These are phyloP conservation scores for Thozetella sp. DNA, from an alignment of 495 filamentous ascomycete species.

Conservation along the genomic window DNA sequence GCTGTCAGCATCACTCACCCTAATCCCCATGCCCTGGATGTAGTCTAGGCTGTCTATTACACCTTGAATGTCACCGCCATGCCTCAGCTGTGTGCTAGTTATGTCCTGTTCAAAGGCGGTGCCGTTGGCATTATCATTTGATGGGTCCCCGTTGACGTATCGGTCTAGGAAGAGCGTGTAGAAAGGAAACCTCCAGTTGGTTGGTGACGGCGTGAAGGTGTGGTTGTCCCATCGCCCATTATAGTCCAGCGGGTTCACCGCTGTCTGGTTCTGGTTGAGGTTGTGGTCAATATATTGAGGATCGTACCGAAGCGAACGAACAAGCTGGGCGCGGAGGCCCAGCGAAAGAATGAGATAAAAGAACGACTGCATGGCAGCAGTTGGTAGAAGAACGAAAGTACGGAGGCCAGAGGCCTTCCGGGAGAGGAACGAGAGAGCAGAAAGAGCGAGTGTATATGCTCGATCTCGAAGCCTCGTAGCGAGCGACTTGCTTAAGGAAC, in stretches of 20 bases:
- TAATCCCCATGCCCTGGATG: conserved; percentile 75
- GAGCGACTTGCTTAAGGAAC: neutral
- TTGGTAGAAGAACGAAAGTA: neutral
- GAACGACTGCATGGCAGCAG: neutral
- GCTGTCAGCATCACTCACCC: conserved; percentile 27
- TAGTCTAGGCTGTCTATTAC: conserved; percentile 71
- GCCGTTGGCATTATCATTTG: conserved; percentile 71
- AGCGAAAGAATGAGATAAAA: neutral
- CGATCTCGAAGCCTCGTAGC: neutral
- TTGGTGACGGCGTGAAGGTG: conserved; percentile 57
- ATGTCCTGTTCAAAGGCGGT: conserved; percentile 72
- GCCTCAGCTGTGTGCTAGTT: conserved; percentile 70
- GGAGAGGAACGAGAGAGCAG: neutral
- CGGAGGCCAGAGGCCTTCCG: neutral
- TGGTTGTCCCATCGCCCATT: conserved; percentile 60
- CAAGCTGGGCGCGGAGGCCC: conserved; percentile 9
- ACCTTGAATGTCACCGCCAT: conserved; percentile 71
- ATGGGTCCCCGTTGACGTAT: conserved; percentile 72
- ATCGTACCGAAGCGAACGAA: conserved; percentile 55
- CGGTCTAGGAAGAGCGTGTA: conserved; percentile 73
- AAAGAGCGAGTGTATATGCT: neutral
- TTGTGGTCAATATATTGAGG: conserved; percentile 56
- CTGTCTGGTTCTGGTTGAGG: conserved; percentile 64
- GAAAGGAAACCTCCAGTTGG: conserved; percentile 72
- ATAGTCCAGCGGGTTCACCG: conserved; percentile 62